These are phyloP conservation scores for Aspergillus sp. DNA, from an alignment of 2,329 filamentous ascomycete species.

Conservation along the genomic window DNA sequence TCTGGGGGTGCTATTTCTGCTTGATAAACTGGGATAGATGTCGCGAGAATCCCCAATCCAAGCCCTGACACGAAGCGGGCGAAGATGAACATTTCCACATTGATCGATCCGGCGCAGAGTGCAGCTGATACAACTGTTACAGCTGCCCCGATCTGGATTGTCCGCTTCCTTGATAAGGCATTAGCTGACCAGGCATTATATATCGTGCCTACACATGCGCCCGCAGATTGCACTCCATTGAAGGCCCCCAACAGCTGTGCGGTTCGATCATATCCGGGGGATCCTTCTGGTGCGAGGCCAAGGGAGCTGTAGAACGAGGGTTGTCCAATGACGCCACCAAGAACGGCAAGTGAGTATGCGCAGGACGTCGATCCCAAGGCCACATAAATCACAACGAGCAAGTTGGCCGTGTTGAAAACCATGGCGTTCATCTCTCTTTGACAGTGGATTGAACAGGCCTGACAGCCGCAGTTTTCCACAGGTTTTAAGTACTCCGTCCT, in stretches of 20 bases:
- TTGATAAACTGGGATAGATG: not conserved
- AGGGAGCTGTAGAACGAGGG: conserved; percentile 46
- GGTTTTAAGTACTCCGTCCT: too few relatives aligned
- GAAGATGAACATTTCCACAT: not conserved
- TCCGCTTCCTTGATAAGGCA: conserved; percentile 33
- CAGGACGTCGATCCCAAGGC: conserved; percentile 33
- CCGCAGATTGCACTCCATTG: conserved; percentile 46
- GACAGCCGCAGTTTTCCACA: too few relatives aligned
- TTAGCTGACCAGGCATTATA: conserved; percentile 41
- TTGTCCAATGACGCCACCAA: conserved; percentile 47
- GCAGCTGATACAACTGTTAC: not conserved
- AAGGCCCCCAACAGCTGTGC: conserved; percentile 44
- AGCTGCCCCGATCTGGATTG: conserved; percentile 16
- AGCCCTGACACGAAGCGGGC: not conserved
- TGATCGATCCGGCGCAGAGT: not conserved
- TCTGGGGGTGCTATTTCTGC: conserved; percentile 37
- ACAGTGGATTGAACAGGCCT: too few relatives aligned
- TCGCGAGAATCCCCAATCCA: not conserved
- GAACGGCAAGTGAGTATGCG: conserved; percentile 34
- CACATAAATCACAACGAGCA: conserved; percentile 32
- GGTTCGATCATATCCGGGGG: conserved; percentile 42
- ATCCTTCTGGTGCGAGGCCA: conserved; percentile 34
- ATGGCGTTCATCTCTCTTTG: not conserved
- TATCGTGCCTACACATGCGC: conserved; percentile 37
- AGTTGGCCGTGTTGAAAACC: conserved; percentile 28